phyloP scores from a whole-genome alignment of 371 early-diverging fungal species.

The Lichtheimia hyalospora region DNA sequence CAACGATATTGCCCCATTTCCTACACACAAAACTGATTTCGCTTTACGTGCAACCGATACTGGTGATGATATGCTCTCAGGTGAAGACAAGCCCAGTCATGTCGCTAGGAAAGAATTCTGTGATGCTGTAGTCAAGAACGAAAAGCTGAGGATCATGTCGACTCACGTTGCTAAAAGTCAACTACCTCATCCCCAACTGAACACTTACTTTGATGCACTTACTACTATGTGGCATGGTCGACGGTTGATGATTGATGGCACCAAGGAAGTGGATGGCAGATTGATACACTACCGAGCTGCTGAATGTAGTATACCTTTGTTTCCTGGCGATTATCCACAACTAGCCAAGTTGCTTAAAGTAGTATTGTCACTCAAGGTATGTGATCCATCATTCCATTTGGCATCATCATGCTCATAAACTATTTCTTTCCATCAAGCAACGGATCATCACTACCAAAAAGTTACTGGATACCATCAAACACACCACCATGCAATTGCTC shows the following conservation, averaged over 20 bases:
- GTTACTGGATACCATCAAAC: neutral
- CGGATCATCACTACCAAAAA: neutral
- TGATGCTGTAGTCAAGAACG: too few relatives aligned
- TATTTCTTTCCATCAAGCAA: neutral
- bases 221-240: constrained; percentile 9
- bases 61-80: too few relatives aligned
- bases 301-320: neutral
- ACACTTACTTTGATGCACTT: constrained; percentile 6
- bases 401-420: neutral
- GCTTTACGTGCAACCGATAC: too few relatives aligned
- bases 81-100: too few relatives aligned
- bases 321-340: neutral
- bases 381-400: neutral
- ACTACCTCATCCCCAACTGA: constrained; percentile 6
- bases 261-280: neutral
- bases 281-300: constrained; percentile 6
- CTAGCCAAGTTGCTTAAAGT: neutral
- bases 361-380: constrained; percentile 1
- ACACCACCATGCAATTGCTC: neutral
- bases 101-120: too few relatives aligned
- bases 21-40: too few relatives aligned
- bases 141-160: too few relatives aligned
- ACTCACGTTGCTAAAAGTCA: too few relatives aligned
- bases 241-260: neutral
- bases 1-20: too few relatives aligned